These are phyloP conservation scores for Ascochyta viciae-villosae DNA, from an alignment of 2,329 filamentous ascomycete genomes.

Conservation along the genomic window DNA sequence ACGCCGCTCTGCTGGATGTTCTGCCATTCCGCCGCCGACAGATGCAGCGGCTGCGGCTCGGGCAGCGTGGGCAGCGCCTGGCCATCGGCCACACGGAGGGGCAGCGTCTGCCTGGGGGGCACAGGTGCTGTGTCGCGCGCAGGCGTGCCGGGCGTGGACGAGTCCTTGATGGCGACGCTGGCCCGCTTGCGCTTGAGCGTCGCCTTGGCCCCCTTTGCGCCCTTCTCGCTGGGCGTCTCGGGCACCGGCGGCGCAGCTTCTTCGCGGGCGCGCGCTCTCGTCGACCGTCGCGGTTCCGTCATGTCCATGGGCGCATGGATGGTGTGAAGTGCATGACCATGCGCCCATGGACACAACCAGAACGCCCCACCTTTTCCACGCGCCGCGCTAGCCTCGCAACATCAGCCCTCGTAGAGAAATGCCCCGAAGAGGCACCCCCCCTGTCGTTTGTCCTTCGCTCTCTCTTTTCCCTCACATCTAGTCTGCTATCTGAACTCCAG, in stretches of 20 bases:
- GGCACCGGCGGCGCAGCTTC: conserved; percentile 34
- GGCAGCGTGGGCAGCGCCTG: conserved; percentile 76
- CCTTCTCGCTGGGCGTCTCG: conserved; percentile 37
- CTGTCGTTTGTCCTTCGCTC: no score
- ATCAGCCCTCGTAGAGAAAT: no score
- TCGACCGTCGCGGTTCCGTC: conserved; percentile 48
- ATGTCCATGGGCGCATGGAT: conserved; percentile 17
- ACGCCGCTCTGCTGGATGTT: conserved; percentile 78
- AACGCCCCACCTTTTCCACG: no score
- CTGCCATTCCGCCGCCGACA: conserved; percentile 73
- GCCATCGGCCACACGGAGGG: conserved; percentile 68
- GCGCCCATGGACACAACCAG: no score
- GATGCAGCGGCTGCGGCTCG: conserved; percentile 68
- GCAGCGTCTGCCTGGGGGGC: conserved; percentile 53
- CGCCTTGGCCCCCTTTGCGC: conserved; percentile 36
- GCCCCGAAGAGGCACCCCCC: no score
- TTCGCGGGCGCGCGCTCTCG: conserved; percentile 45
- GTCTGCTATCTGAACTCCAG: no score
- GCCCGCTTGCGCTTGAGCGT: conserved; percentile 45
- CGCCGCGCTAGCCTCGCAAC: no score
- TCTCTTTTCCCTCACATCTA: no score
- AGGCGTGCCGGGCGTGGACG: conserved; percentile 33
- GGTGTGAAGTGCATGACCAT: no score
- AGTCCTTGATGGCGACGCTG: conserved; percentile 31
- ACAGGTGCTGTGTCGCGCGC: conserved; percentile 24